Evolutionary conservation across 2,329 filamentous ascomycete species (phyloP), one percentile per base, ranked within the genome.

Genomic region (Microcyclosporella mali): DNA sequence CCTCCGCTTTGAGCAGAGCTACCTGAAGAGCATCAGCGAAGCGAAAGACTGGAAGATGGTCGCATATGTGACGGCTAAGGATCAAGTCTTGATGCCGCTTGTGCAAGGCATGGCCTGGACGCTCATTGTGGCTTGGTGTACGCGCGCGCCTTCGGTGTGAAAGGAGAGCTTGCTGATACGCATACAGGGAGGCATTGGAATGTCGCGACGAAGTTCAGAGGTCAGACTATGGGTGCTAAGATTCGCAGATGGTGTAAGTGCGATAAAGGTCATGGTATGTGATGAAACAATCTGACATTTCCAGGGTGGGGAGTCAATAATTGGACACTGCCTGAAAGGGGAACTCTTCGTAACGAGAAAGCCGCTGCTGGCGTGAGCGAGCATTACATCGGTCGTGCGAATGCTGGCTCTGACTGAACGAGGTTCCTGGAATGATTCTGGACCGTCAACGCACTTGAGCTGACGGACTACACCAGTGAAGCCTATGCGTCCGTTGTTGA

Each of bases 1-100:
- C 69, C 72, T 98, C 53, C 80, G 92, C 33, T 97, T 97, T 68
- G 92, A 98, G 70, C 92, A 98, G 75, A 95, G 89, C 73, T 98
- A 98, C 66, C 77, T 98, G 42, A 84, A 85, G 57, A 94, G 88
- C 68, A 85, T 98, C 56, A 78, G 83, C 52, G 74, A 79, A 43
- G 88, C 88, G 28, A 79, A 92, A 53, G 81, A 79, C 17, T 89
- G 82, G 81, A 82, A 84, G 70, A 79, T 80, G 63, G 78, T 98
- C 25, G 75, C 78, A 6, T 85, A 84, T 70, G 90, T 98, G 55
- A 98, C 92, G 14, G 66, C 85, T 28, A 75, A 87, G 59, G 92
- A 98, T 66, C 92, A 95, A 78, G 85, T 95, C 46, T 66, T 95
- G 59, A 81, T 97, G 69, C 90, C 90, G 33, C 72, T 98, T 40